phyloP scores from a whole-genome alignment of 805 yeast genomes.

The Nakazawaea ishiwadae region DNA sequence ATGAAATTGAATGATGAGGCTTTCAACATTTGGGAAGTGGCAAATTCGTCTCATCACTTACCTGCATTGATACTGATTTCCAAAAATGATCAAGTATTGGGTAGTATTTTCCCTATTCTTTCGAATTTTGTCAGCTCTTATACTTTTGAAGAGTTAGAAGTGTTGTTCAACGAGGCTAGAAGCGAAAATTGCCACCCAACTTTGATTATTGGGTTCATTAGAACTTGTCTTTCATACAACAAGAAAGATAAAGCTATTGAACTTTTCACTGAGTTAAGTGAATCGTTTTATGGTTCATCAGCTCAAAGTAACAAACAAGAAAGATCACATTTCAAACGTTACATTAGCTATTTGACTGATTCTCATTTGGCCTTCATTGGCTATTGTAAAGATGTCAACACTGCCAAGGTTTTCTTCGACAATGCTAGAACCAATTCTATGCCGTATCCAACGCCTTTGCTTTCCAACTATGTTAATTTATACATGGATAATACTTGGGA shows the following conservation, averaged over 20 bases:
- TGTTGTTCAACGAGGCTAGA: slow-evolving; percentile 41
- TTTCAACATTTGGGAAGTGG: slow-evolving; percentile 65
- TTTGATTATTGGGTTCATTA: slow-evolving; percentile 66
- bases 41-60: slow-evolving; percentile 34
- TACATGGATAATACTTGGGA: slow-evolving; percentile 59
- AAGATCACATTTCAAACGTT: slow-evolving; percentile 21
- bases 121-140: slow-evolving; percentile 40
- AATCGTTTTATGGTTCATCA: slow-evolving; percentile 36
- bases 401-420: slow-evolving; percentile 70
- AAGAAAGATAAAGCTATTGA: slow-evolving; percentile 63
- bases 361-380: slow-evolving; percentile 79
- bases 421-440: slow-evolving; percentile 65
- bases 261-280: slow-evolving; percentile 56
- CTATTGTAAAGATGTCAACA: slow-evolving; percentile 62
- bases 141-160: slow-evolving; percentile 53
- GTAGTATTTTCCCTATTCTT: slow-evolving; percentile 63
- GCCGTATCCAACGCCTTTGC: slow-evolving; percentile 69
- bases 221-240: slow-evolving; percentile 62
- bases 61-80: slow-evolving; percentile 37
- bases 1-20: slow-evolving; percentile 59
- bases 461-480: slow-evolving; percentile 67
- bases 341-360: slow-evolving; percentile 52
- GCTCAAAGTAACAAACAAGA: slow-evolving; percentile 1
- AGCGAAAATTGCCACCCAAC: slow-evolving; percentile 35
- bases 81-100: slow-evolving; percentile 61